Conservation (phyloP, 495 filamentous ascomycete genomes). For the Neurospora sp. region DNA sequence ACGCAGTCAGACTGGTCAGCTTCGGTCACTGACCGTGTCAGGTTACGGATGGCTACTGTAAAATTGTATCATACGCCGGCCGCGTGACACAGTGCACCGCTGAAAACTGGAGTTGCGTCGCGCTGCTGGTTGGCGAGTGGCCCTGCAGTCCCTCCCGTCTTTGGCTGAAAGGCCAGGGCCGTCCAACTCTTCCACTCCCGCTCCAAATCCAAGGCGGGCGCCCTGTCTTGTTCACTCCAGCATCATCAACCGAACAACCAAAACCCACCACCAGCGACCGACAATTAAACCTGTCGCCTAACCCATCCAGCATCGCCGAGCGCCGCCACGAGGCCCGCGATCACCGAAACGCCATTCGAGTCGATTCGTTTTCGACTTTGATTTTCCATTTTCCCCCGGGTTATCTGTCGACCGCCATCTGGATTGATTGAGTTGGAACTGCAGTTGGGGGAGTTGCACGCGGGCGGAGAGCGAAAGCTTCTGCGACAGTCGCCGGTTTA, state of each 20-base stretch:
- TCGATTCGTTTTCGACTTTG: not conserved
- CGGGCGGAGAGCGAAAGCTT: conserved; percentile 2
- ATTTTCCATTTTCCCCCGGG: conserved; percentile 1
- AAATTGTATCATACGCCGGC: not conserved
- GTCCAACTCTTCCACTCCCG: not conserved
- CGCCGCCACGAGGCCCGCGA: conserved; percentile 20
- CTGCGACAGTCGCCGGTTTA: conserved; percentile 10
- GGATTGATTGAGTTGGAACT: conserved; percentile 9
- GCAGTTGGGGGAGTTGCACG: not conserved
- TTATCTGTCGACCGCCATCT: conserved; percentile 8
- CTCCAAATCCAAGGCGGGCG: not conserved
- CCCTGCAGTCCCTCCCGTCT: not conserved
- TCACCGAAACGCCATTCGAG: conserved; percentile 6
- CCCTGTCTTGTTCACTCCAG: conserved; percentile 7
- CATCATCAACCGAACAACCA: conserved; percentile 19
- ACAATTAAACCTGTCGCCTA: conserved; percentile 2
- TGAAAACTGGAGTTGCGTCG: not conserved
- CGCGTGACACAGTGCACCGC: not conserved
- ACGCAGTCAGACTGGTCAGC: not conserved
- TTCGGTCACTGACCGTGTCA: not conserved
- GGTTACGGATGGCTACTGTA: not conserved
- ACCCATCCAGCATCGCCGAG: conserved; percentile 17
- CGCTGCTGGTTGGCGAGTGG: not conserved
- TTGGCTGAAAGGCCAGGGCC: not conserved
- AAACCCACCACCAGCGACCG: not conserved